Base-by-base conservation (phyloP, 345 rosid genomes). In the Orychophragmus violaceus region DNA sequence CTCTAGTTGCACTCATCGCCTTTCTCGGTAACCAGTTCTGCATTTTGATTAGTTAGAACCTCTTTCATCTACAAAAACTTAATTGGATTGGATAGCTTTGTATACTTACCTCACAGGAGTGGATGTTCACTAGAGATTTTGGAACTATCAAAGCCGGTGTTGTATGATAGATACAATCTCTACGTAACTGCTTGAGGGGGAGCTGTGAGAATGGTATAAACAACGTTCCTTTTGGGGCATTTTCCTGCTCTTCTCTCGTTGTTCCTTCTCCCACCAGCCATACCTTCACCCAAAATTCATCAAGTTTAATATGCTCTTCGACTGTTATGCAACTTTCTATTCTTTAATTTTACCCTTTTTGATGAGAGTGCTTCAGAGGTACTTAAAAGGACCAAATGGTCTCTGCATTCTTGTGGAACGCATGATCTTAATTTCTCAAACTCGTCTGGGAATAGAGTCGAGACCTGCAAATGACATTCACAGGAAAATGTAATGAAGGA, bases 231-330 rank as follows among this genome's bases (percentile, higher is more conserved):
- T 66, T 59, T 73, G 56, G 3, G 55, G 89, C 91, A 68, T 64
- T 77, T 3, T 25, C 64, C 36, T 82, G 91, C 48, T 82, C 89
- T 51, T 76, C 74, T 19, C 69, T 80, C 0, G 59, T 76, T 39
- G 82, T 36, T 46, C 68, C 86, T 72, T 82, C 91, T 71, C 89
- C 91, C 30, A 84, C 81, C 46, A 88, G 21, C 95, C 91, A 86
- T 64, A 84, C 62, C 89, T 84, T 67, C 24, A 61, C 24, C 17
- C 36, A 14, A 9, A 64, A 32, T 25, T 5, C 52, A 28, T 17
- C 46, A n/a, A 21, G 24, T 10, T 19, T 39, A 39, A 2, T 8
- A 62, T 29, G 18, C 22, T 44, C 11, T 11, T 49, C 8, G 10
- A 27, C 8, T 16, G 12, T 33, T 68, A 1, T 37, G 7, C 21